phyloP scores from a whole-genome alignment of 1,284 basidiomycete species.

The Tilletia caries region DNA sequence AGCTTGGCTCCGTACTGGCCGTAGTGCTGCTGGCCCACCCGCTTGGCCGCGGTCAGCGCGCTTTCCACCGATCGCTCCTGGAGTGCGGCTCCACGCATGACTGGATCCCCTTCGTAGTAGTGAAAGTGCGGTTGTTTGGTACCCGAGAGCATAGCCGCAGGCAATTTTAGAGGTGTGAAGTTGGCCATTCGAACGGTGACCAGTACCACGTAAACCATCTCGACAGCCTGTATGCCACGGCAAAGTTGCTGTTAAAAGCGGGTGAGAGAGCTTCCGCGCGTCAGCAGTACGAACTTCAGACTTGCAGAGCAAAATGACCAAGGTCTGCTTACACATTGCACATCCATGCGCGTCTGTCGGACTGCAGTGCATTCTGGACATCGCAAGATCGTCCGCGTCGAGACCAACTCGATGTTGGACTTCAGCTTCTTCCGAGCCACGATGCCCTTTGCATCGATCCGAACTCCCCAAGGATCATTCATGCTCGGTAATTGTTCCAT shows the following conservation, averaged over 20 bases:
- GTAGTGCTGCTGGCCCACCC: slow-evolving; percentile 22
- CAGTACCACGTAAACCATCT: slow-evolving; percentile 24
- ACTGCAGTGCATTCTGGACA: slow-evolving; percentile 21
- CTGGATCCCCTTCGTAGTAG: slow-evolving; percentile 20
- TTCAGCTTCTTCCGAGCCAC: slow-evolving; percentile 26
- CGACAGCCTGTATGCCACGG: slow-evolving; percentile 17
- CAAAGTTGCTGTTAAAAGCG: slow-evolving; percentile 14
- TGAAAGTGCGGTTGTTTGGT: slow-evolving; percentile 20
- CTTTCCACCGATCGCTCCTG: slow-evolving; percentile 24
- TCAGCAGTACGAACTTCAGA: not conserved
- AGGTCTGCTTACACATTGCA: slow-evolving; percentile 2
- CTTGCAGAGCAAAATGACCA: not conserved
- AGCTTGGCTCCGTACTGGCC: slow-evolving; percentile 20
- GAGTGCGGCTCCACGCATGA: slow-evolving; percentile 14
- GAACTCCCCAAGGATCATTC: slow-evolving; percentile 24
- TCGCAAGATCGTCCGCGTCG: slow-evolving; percentile 20
- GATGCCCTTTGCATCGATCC: slow-evolving; percentile 27
- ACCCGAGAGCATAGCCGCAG: slow-evolving; percentile 19
- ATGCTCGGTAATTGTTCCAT: slow-evolving; percentile 19
- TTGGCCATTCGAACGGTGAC: slow-evolving; percentile 24
- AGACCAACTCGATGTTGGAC: slow-evolving; percentile 22
- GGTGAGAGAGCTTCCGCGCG: not conserved
- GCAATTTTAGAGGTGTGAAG: slow-evolving; percentile 26
- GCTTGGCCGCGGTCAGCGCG: slow-evolving; percentile 18
- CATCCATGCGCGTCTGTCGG: slow-evolving; percentile 9